phyloP scores from a whole-genome alignment of 2,329 filamentous ascomycete species.

The Xylariaceae sp. region DNA sequence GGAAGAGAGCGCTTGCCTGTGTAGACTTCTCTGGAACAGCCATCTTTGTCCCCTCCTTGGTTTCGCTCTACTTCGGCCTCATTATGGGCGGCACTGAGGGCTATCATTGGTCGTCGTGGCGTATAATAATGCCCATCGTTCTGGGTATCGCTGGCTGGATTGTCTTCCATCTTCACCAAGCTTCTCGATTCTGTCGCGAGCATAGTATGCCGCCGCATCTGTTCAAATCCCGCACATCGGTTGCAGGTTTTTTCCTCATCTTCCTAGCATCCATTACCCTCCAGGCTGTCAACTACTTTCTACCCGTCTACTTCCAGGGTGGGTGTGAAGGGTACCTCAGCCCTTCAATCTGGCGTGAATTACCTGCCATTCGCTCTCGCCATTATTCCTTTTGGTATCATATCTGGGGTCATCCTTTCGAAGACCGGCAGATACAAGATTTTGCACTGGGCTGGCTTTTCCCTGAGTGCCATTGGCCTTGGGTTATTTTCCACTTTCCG shows the following conservation, averaged over 20 bases:
- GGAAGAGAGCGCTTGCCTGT: slow-evolving; percentile 12
- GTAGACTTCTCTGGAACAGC: slow-evolving; percentile 42
- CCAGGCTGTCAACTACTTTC: slow-evolving; percentile 35
- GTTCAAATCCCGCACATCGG: slow-evolving; percentile 10
- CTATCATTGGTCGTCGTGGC: slow-evolving; percentile 11
- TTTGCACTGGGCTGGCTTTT: slow-evolving; percentile 25
- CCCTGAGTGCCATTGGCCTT: slow-evolving; percentile 36
- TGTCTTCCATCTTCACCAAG: slow-evolving; percentile 8
- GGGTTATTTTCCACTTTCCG: slow-evolving; percentile 42
- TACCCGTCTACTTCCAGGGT: slow-evolving; percentile 39
- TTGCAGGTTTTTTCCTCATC: not conserved
- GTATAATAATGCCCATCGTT: slow-evolving; percentile 14
- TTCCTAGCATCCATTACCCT: not conserved
- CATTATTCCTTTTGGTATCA: slow-evolving; percentile 12
- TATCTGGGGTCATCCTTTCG: slow-evolving; percentile 24
- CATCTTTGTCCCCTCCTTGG: slow-evolving; percentile 38
- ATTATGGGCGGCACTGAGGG: slow-evolving; percentile 25
- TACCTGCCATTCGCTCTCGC: slow-evolving; percentile 23
- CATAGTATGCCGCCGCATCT: slow-evolving; percentile 43
- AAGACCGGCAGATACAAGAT: slow-evolving; percentile 18
- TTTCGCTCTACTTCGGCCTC: slow-evolving; percentile 41
- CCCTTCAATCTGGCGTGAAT: slow-evolving; percentile 31
- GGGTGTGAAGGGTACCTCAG: slow-evolving; percentile 37
- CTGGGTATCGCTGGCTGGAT: slow-evolving; percentile 11
- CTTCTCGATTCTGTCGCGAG: slow-evolving; percentile 15